Evolutionary conservation across 2,329 filamentous ascomycete species (phyloP).

Genomic region (Macrophomina phaseolina): DNA sequence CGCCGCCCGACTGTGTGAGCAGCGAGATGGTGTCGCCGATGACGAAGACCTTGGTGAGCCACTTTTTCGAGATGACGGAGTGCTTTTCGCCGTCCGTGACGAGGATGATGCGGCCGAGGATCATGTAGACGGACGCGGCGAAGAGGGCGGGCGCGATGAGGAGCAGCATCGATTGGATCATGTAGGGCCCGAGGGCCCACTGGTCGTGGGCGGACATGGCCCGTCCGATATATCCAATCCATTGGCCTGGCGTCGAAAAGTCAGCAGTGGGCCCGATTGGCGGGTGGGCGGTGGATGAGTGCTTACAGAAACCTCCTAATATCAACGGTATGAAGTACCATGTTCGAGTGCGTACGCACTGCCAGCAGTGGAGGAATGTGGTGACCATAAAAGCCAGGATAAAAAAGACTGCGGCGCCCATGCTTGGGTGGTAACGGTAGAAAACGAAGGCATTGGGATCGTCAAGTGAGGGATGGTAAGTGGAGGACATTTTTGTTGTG

Average conservation of each 20-base stretch:
- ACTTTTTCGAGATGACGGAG: constrained; percentile 42
- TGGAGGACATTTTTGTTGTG: background rate
- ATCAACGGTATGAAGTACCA: constrained; percentile 61
- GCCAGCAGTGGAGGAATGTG: constrained; percentile 45
- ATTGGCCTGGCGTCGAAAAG: constrained; percentile 48
- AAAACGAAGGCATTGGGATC: constrained; percentile 24
- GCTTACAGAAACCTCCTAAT: constrained; percentile 55
- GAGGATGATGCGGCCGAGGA: constrained; percentile 48
- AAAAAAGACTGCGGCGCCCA: constrained; percentile 39
- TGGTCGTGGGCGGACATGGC: constrained; percentile 43
- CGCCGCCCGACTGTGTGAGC: constrained; percentile 28
- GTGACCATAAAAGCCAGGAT: constrained; percentile 35
- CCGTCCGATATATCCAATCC: constrained; percentile 58
- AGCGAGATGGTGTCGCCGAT: constrained; percentile 49
- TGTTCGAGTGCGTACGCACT: constrained; percentile 47
- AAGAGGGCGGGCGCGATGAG: constrained; percentile 55
- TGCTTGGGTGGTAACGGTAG: constrained; percentile 41
- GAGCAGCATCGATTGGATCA: constrained; percentile 51
- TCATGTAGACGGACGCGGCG: constrained; percentile 54
- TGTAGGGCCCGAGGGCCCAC: constrained; percentile 45
- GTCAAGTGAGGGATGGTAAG: background rate
- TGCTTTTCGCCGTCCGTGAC: constrained; percentile 42
- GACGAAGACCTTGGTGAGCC: constrained; percentile 52
- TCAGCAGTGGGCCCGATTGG: background rate
- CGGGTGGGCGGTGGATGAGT: background rate